A percentile compares a stretch with the other conserved stretches of the same genome.
Evolutionary conservation across 495 filamentous ascomycete species (phyloP).

Genomic region (Hypomontagnella submonticulosa): DNA sequence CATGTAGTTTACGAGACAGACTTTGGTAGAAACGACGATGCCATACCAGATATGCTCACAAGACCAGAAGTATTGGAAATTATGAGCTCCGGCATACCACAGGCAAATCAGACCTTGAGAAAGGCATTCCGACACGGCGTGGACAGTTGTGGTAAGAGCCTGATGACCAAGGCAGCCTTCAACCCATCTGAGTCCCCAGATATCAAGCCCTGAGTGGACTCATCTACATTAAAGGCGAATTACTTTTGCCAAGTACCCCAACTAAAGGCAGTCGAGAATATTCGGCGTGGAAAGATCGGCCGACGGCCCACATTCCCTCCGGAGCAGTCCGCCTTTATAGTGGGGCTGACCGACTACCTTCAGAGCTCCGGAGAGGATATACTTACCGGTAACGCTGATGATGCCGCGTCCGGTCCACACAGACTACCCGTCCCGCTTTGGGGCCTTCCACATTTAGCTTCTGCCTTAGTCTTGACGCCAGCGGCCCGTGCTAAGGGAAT

Average conservation of each 20-base stretch:
- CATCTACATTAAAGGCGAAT: slow-evolving; percentile 40
- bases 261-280: slow-evolving; percentile 35
- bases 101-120: slow-evolving; percentile 15
- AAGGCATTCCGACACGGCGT: slow-evolving; percentile 21
- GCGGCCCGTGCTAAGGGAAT: too few species aligned
- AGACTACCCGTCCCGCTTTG: too few species aligned
- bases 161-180: slow-evolving; percentile 17
- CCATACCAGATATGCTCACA: slow-evolving; percentile 42
- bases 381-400: too few species aligned
- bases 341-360: too few species aligned
- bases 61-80: slow-evolving; percentile 32
- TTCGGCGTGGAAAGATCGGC: too few species aligned
- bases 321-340: too few species aligned
- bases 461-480: too few species aligned
- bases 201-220: slow-evolving; percentile 30
- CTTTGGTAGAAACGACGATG: slow-evolving; percentile 41
- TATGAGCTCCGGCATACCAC: slow-evolving; percentile 40
- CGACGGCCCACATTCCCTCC: too few species aligned
- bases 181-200: slow-evolving; percentile 24
- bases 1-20: slow-evolving; percentile 48
- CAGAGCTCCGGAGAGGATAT: too few species aligned
- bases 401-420: too few species aligned
- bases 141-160: not conserved
- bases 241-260: slow-evolving; percentile 51
- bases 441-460: too few species aligned